Base-by-base conservation (phyloP, 2,329 filamentous ascomycete genomes). In the Penicillium hesseltinei region DNA sequence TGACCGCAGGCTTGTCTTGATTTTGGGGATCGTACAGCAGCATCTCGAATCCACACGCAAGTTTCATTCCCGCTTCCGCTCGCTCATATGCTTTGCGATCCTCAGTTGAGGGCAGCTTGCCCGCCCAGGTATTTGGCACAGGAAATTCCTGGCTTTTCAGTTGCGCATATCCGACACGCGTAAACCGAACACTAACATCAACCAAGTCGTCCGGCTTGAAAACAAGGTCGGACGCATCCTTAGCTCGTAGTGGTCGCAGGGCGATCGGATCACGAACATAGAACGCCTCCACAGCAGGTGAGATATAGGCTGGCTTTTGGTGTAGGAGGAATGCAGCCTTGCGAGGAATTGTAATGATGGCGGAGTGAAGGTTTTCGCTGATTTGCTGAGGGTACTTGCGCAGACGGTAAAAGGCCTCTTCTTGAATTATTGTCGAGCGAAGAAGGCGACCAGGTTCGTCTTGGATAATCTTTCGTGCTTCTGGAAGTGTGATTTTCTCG, bases 11-110 rank as follows among this genome's bases (percentile, higher is more conserved):
- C 63, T 83, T 89, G 62, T 91, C 86, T 62, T 83, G 85, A 58
- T 88, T 87, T 39, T 88, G 82, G 1, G 86, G 82, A 63, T 89
- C 85, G 10, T 79, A 78, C 0, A 91, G 77, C 48, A 97, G 81
- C 82, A 97, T 94, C 74, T 99, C 93, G 67, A 96, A 92, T 0
- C 93, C 94, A 65, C 88, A 92, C 0, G 91, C 84, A 10, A 97
- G 75, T 71, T 97, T 97, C 88, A 97, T 93, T 11, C 92, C 92
- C 40, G 89, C 78, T 55, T 93, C 88, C 2, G 80, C 76, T 48
- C 79, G 61, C 77, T 66, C 50, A 75, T 72, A 62, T 59, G 61
- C 60, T 71, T 77, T 85, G 79, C 86, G 38, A 66, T 77, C 27
- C 5, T 71, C 68, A 35, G 62, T 70, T 21, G 68, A 42, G 4